phyloP scores from a whole-genome alignment of 352 stramenopile species.

The Phytophthora pisi region DNA sequence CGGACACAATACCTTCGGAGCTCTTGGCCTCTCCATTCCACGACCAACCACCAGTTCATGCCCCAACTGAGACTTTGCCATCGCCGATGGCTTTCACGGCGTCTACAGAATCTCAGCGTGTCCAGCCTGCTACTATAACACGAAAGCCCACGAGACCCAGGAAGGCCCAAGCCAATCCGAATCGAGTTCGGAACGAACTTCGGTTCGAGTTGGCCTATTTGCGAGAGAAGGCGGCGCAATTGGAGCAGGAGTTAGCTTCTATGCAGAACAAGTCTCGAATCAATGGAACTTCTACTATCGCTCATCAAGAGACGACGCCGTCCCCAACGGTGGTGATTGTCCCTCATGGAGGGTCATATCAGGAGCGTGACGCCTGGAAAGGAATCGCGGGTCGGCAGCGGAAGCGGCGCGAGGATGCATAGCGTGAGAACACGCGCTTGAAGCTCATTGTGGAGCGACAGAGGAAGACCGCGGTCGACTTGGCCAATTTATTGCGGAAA shows the following conservation, averaged over 20 bases:
- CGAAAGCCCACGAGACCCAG: background rate
- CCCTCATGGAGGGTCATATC: background rate
- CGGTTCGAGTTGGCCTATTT: conserved; percentile 36
- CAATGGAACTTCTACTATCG: background rate
- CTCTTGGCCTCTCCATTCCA: background rate
- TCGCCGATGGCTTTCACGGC: too few relatives aligned
- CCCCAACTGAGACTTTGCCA: too few relatives aligned
- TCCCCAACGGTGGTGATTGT: background rate
- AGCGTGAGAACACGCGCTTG: conserved; percentile 34
- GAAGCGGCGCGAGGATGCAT: conserved; percentile 11
- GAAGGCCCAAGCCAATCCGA: conserved; percentile 16
- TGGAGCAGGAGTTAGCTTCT: conserved; percentile 25
- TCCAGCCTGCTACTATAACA: background rate
- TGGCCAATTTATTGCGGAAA: conserved; percentile 36
- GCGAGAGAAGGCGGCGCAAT: conserved; percentile 20
- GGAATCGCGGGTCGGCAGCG: conserved; percentile 22
- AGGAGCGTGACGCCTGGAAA: conserved; percentile 12
- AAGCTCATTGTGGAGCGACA: conserved; percentile 43
- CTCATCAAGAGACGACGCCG: background rate
- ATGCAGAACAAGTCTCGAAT: conserved; percentile 7
- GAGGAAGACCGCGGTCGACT: conserved; percentile 37
- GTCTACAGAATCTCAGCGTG: too few relatives aligned
- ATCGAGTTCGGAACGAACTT: conserved; percentile 32
- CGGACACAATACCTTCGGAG: background rate
- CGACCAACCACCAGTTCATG: too few relatives aligned